Evolutionary conservation across 148 eudicot genomes (phyloP).

Genomic region (Heliosperma pusillum): DNA sequence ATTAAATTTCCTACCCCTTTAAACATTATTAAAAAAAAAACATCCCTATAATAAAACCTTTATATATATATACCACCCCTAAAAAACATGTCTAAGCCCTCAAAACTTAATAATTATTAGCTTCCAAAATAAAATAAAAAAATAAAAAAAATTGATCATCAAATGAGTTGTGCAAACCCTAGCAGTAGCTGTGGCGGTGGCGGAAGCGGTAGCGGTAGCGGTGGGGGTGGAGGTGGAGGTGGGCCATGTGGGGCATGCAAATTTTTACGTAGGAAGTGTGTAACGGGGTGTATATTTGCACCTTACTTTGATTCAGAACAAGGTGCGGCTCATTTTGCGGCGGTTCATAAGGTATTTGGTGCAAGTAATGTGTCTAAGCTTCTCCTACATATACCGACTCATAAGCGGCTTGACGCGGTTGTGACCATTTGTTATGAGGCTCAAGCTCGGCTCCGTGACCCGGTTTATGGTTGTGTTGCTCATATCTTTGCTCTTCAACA

Average conservation of each 20-base stretch:
- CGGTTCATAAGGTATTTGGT: constrained; percentile 96
- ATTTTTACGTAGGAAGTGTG: constrained; percentile 84
- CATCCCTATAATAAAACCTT: constrained; percentile 18
- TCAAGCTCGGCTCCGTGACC: constrained; percentile 90
- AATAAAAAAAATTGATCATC: not conserved
- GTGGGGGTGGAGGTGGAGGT: constrained; percentile 39
- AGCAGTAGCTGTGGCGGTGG: constrained; percentile 30
- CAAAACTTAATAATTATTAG: too few species aligned
- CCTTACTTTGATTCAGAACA: constrained; percentile 94
- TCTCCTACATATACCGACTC: constrained; percentile 61
- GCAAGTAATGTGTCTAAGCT: constrained; percentile 92
- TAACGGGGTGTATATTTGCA: constrained; percentile 80
- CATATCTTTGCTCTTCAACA: constrained; percentile 93
- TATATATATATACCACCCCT: not conserved
- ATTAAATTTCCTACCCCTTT: not conserved
- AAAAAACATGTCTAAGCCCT: too few species aligned
- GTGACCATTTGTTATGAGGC: constrained; percentile 94
- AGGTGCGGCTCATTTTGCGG: constrained; percentile 93
- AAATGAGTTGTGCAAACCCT: constrained; percentile 44
- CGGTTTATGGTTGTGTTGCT: constrained; percentile 89
- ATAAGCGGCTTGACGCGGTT: constrained; percentile 77
- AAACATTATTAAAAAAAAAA: constrained; percentile 2
- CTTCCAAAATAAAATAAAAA: not conserved
- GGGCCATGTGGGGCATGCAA: constrained; percentile 99
- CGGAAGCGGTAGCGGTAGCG: constrained; percentile 20